Conservation (phyloP, 192 early-diverging fungal genomes). For the Backusella mclennaniae region DNA sequence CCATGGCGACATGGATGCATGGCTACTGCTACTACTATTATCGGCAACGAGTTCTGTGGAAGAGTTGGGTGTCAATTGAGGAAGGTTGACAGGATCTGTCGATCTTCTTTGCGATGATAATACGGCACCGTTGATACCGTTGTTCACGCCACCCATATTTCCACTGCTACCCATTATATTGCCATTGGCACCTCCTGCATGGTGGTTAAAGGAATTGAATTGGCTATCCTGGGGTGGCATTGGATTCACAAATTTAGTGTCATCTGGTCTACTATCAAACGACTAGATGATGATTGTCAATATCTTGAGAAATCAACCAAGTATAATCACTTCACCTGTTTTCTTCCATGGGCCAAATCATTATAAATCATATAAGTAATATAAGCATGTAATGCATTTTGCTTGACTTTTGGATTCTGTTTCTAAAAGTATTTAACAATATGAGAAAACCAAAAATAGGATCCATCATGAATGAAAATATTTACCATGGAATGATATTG, state of each 20-base stretch:
- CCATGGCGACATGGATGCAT: slow-evolving; percentile 8
- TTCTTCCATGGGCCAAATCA: slow-evolving; percentile 28
- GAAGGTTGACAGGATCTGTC: not conserved
- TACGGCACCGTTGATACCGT: not conserved
- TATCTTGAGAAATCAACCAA: not conserved
- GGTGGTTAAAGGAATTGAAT: not conserved
- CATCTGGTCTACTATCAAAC: slow-evolving; percentile 4
- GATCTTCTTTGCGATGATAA: not conserved
- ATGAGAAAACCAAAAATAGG: not conserved
- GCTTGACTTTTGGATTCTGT: slow-evolving; percentile 46
- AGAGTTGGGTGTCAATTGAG: not conserved
- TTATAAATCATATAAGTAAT: slow-evolving; percentile 53
- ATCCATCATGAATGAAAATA: too few relatives aligned
- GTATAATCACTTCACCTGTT: not conserved
- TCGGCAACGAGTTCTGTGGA: not conserved
- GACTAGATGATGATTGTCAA: not conserved
- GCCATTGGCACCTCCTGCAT: not conserved
- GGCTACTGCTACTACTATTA: not conserved
- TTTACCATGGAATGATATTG: slow-evolving; percentile 28
- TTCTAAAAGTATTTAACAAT: slow-evolving; percentile 29
- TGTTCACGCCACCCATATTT: not conserved
- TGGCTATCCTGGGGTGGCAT: slow-evolving; percentile 1
- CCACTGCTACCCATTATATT: not conserved
- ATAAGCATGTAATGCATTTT: slow-evolving; percentile 49
- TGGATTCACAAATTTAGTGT: not conserved